phyloP scores from a whole-genome alignment of 192 early-diverging fungal species.

The Backusella westeae region DNA sequence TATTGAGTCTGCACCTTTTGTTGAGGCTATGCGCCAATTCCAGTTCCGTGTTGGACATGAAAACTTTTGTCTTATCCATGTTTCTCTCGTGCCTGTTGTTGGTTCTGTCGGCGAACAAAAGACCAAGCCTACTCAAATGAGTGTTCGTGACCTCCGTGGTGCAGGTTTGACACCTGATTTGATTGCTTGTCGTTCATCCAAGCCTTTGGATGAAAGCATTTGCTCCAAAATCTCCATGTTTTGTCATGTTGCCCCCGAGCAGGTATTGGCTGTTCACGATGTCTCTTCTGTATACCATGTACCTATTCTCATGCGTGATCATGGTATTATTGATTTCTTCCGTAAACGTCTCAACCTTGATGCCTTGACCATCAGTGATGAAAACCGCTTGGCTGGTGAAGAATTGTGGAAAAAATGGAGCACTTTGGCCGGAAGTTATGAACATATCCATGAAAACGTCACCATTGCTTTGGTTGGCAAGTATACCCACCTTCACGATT shows the following conservation, averaged over 20 bases:
- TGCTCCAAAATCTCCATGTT: slow-evolving; percentile 96
- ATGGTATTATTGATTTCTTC: slow-evolving; percentile 83
- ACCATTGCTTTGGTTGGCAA: slow-evolving; percentile 94
- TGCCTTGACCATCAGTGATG: slow-evolving; percentile 47
- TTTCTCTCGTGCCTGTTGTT: slow-evolving; percentile 94
- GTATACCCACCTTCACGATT: slow-evolving; percentile 95
- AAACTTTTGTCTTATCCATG: slow-evolving; percentile 97
- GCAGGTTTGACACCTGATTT: slow-evolving; percentile 93
- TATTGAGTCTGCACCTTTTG: slow-evolving; percentile 97
- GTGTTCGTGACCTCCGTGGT: slow-evolving; percentile 90
- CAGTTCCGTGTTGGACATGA: slow-evolving; percentile 98
- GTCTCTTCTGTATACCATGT: slow-evolving; percentile 97
- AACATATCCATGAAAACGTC: slow-evolving; percentile 76
- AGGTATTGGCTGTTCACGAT: slow-evolving; percentile 96
- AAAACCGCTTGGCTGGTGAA: slow-evolving; percentile 52
- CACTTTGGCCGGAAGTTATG: slow-evolving; percentile 50
- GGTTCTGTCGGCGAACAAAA: slow-evolving; percentile 98
- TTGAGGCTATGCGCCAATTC: slow-evolving; percentile 99
- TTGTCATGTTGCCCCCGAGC: slow-evolving; percentile 90
- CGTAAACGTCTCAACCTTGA: slow-evolving; percentile 75
- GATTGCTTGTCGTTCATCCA: slow-evolving; percentile 92
- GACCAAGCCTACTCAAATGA: slow-evolving; percentile 98
- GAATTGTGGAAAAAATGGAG: slow-evolving; percentile 84
- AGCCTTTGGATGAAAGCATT: slow-evolving; percentile 81
- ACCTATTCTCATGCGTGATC: slow-evolving; percentile 84